Conservation (phyloP, 208 protist species). For the Zelonia costaricensis region DNA sequence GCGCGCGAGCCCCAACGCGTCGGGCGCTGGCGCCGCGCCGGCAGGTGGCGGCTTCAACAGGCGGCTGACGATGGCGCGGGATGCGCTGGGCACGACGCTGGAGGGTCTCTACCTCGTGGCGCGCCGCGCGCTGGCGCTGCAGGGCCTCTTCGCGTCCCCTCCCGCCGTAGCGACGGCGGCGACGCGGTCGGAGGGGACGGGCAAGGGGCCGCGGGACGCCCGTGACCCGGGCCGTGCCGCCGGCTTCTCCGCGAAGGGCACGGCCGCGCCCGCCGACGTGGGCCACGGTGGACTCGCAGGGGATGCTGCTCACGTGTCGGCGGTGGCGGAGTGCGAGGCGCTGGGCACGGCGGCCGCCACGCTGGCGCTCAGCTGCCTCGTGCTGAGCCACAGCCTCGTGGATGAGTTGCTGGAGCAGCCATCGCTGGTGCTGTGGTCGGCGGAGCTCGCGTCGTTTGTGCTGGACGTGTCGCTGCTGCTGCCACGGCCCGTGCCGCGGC, state of each 20-base stretch:
- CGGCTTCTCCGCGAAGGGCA: background rate
- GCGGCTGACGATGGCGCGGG: constrained; percentile 32
- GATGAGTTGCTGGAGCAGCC: constrained; percentile 33
- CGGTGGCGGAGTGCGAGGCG: constrained; percentile 26
- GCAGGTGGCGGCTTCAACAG: constrained; percentile 1
- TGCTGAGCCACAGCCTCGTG: constrained; percentile 33
- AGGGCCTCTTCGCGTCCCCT: constrained; percentile 9
- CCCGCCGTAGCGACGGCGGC: background rate
- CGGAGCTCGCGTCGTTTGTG: constrained; percentile 47
- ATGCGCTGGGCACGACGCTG: constrained; percentile 46
- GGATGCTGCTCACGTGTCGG: no score
- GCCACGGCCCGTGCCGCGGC: constrained; percentile 30
- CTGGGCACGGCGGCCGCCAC: constrained; percentile 37
- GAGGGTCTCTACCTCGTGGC: constrained; percentile 45
- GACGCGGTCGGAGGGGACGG: background rate
- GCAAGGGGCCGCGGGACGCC: no score
- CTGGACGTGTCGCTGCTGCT: constrained; percentile 46
- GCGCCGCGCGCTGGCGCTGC: constrained; percentile 40
- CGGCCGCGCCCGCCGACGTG: background rate
- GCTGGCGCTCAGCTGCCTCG: constrained; percentile 40
- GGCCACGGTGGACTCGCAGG: no score
- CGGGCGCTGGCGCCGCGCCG: no score
- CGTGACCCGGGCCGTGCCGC: background rate
- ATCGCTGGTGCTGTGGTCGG: constrained; percentile 33
- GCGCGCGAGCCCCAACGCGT: background rate